A percentile compares a stretch with the other conserved stretches of the same genome.
These are phyloP conservation scores for Sanghuangporus sanghuang DNA, from an alignment of 1,284 basidiomycete species.

Conservation along the genomic window DNA sequence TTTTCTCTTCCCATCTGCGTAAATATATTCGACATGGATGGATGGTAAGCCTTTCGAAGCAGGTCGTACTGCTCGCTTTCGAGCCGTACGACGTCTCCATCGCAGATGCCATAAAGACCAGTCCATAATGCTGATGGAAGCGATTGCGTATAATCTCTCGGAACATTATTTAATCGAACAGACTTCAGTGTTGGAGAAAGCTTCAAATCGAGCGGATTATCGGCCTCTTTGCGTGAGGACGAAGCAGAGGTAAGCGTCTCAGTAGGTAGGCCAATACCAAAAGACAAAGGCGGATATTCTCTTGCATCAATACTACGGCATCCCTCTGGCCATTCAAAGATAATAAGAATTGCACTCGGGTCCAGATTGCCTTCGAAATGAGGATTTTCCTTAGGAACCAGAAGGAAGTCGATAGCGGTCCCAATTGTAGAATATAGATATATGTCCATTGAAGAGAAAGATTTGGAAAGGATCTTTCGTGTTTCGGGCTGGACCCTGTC, in stretches of 20 bases:
- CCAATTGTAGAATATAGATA: constrained; percentile 60
- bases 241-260: constrained; percentile 18
- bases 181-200: constrained; percentile 39
- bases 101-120: constrained; percentile 35
- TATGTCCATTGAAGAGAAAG: constrained; percentile 50
- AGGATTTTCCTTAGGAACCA: constrained; percentile 68
- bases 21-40: not conserved
- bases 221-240: constrained; percentile 14
- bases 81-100: constrained; percentile 39
- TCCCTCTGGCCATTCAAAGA: constrained; percentile 38
- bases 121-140: constrained; percentile 39
- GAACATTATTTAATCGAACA: constrained; percentile 37
- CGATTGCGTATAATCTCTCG: constrained; percentile 26
- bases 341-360: constrained; percentile 57
- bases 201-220: constrained; percentile 32
- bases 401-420: constrained; percentile 73
- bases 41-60: constrained; percentile 12
- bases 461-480: constrained; percentile 61
- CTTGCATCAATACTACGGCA: constrained; percentile 44
- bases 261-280: constrained; percentile 24
- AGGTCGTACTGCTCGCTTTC: constrained; percentile 41
- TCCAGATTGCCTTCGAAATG: constrained; percentile 71
- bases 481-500: constrained; percentile 45
- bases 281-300: constrained; percentile 52
- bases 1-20: constrained; percentile 26